Evolutionary conservation across 257 asterid genomes (phyloP).

Genomic region (Fraxinus quadrangulata): DNA sequence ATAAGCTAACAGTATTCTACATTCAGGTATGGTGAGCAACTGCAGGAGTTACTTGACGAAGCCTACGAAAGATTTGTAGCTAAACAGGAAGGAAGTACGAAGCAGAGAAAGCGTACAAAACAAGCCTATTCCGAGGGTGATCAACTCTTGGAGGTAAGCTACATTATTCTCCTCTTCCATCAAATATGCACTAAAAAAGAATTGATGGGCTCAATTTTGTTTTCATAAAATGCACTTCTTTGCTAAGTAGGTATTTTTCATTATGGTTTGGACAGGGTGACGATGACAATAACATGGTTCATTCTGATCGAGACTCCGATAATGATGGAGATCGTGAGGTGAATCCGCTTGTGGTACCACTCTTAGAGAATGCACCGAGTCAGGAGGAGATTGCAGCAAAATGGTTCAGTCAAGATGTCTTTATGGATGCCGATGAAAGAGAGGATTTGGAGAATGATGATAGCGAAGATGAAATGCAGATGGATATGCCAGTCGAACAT

Average conservation of each 20-base stretch:
- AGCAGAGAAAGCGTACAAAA: constrained; percentile 80
- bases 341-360: constrained; percentile 85
- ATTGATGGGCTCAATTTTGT: not conserved
- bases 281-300: constrained; percentile 39
- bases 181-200: not conserved
- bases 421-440: constrained; percentile 60
- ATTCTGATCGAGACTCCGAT: constrained; percentile 74
- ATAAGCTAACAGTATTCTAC: constrained; percentile 24
- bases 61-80: constrained; percentile 71
- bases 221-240: not conserved
- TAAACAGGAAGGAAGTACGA: constrained; percentile 79
- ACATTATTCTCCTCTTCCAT: not conserved
- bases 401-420: constrained; percentile 96
- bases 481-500: constrained; percentile 28
- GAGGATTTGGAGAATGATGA: constrained; percentile 49
- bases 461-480: constrained; percentile 77
- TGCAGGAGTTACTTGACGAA: constrained; percentile 75
- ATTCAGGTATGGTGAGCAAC: constrained; percentile 69
- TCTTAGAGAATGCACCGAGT: constrained; percentile 58
- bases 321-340: constrained; percentile 58
- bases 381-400: constrained; percentile 77
- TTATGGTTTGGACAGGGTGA: constrained; percentile 44
- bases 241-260: not conserved
- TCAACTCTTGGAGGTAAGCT: constrained; percentile 59
- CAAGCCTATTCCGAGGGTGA: constrained; percentile 51